Base-by-base conservation (phyloP, 257 asterid species). In the Cinchona pubescens region DNA sequence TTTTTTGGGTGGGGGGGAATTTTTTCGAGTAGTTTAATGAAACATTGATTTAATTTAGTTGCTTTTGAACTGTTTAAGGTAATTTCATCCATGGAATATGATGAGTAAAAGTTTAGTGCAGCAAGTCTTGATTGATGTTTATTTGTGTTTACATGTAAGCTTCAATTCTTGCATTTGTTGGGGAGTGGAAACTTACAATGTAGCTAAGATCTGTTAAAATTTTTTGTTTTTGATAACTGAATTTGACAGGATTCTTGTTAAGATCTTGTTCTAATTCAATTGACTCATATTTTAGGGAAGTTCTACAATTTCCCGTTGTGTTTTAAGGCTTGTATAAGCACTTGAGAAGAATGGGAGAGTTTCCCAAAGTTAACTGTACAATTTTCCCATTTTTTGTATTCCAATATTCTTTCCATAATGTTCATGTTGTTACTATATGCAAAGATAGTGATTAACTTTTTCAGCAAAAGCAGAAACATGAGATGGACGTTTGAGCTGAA, bases 181-280 rank as follows among this genome's bases (percentile, higher is more conserved):
- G 14, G 42, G 7, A 46, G 23, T 37, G 10, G 45, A 32, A n/a
- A n/a, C n/a, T n/a, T n/a, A n/a, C 32, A 27, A 66, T 62, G 12
- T 49, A 42, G 21, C 61, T 71, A 32, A 34, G 67, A 64, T 78
- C 61, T 51, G 49, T 42, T 76, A 25, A 55, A 69, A 46, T 69
- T 29, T 42, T 58, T 42, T 46, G 25, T 56, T 60, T 45, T 43
- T 6, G 25, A 19, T 63, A 21, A 11, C 34, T 60, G 63, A 48
- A 19, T 46, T 32, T 19, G 29, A 35, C n/a, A 48, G 34, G 19
- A 9, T 45, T 3, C 9, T 56, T n/a, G 32, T 30, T 14, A 14
- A 40, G 53, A 21, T 66, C 34, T 12, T 40, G 34, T 11, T 40
- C 4, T 40, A 37, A 40, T 66, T 40, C 5, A 25, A 23, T n/a